phyloP scores from a whole-genome alignment of 129 eudicot genomes.

The Smallanthus sonchifolius region DNA sequence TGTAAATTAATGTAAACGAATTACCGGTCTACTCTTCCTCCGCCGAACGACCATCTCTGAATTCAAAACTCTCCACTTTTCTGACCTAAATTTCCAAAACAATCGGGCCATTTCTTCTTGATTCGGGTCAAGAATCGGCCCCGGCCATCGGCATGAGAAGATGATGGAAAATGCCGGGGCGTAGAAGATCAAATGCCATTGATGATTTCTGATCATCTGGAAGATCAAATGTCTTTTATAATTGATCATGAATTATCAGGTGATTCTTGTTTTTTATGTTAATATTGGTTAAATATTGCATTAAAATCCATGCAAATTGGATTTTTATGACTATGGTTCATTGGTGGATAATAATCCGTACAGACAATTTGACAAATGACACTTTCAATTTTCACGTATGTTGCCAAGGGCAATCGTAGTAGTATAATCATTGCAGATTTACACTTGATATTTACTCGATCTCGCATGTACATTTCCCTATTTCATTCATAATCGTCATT shows the following conservation, averaged over 20 bases:
- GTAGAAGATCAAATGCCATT: background rate
- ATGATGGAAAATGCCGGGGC: slow-evolving; percentile 11
- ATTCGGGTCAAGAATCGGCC: slow-evolving; percentile 1
- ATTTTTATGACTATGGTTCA: too few relatives aligned
- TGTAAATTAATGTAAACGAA: slow-evolving; percentile 1
- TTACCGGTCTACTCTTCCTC: slow-evolving; percentile 23
- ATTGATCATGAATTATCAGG: background rate
- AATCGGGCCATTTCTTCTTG: slow-evolving; percentile 19
- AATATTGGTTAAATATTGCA: too few relatives aligned
- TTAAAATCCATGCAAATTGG: too few relatives aligned
- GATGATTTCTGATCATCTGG: background rate
- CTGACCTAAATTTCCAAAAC: background rate
- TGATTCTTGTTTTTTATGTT: background rate
- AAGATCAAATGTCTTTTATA: background rate
- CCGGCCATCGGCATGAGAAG: slow-evolving; percentile 19
- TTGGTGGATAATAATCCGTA: too few relatives aligned
- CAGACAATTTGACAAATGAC: too few relatives aligned
- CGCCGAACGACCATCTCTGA: background rate
- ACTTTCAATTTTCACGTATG: too few relatives aligned
- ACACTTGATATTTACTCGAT: too few relatives aligned
- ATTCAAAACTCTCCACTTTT: background rate
- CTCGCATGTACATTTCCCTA: too few relatives aligned
- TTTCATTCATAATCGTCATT: too few relatives aligned
- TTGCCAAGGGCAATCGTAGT: too few relatives aligned
- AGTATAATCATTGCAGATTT: too few relatives aligned